Conservation (phyloP, 352 stramenopile genomes). For the Labyrinthula sp. region DNA sequence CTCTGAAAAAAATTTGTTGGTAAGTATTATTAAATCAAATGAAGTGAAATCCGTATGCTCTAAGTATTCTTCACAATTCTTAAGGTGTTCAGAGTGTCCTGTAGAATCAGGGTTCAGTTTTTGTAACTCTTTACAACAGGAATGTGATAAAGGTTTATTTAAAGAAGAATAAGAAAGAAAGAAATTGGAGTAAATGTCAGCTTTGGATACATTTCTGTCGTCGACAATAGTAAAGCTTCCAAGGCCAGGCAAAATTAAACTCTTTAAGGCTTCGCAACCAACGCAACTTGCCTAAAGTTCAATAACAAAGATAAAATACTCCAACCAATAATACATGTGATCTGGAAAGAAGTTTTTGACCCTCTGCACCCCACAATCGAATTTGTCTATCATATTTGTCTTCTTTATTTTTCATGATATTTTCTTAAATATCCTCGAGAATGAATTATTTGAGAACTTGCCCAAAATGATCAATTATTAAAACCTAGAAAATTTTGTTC, state of each 20-base stretch:
- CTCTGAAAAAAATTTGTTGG: neutral
- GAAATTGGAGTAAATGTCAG: conserved; percentile 72
- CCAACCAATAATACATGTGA: conserved; percentile 21
- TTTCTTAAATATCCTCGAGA: too few relatives aligned
- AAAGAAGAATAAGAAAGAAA: conserved; percentile 51
- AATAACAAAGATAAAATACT: conserved; percentile 3
- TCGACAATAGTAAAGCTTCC: conserved; percentile 77
- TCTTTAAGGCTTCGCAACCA: conserved; percentile 95
- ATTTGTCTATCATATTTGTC: conserved; percentile 98
- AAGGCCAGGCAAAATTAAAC: conserved; percentile 70
- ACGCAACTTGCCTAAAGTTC: too few relatives aligned
- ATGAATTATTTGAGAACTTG: too few relatives aligned
- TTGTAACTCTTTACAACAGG: conserved; percentile 48
- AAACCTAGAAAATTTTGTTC: too few relatives aligned
- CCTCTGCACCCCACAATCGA: conserved; percentile 79
- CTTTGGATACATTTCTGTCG: conserved; percentile 46
- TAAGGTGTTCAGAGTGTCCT: conserved; percentile 39
- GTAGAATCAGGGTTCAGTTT: conserved; percentile 84
- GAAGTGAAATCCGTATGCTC: neutral
- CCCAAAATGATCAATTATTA: too few relatives aligned
- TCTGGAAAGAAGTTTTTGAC: conserved; percentile 43
- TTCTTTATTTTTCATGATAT: too few relatives aligned
- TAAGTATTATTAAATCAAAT: neutral
- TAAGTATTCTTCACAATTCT: conserved; percentile 38
- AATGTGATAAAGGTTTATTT: conserved; percentile 49